Percentiles rank a stretch among this genome's conserved stretches.
Conservation (phyloP, 352 stramenopile species). For the Phytopythium montanum region DNA sequence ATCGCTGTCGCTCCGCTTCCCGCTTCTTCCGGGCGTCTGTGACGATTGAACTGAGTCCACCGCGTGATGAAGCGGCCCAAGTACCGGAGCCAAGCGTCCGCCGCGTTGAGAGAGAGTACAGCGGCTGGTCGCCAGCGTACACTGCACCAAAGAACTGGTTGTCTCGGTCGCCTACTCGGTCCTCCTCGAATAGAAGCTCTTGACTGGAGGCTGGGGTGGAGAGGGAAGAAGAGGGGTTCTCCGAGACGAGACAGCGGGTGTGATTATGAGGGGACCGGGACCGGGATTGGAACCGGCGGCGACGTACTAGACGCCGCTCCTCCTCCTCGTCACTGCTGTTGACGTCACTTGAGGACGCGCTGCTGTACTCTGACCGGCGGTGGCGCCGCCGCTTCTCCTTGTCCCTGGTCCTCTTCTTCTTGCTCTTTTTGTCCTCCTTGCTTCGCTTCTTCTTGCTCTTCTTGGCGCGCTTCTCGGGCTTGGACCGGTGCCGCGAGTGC, state of each 20-base stretch:
- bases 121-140: constrained; percentile 57
- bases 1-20: background rate
- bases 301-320: background rate
- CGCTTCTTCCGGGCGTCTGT: constrained; percentile 4
- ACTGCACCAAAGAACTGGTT: constrained; percentile 68
- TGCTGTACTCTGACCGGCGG: constrained; percentile 3
- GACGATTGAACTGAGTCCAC: constrained; percentile 9
- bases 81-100: constrained; percentile 38
- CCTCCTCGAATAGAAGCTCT: constrained; percentile 60
- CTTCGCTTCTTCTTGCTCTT: constrained; percentile 24
- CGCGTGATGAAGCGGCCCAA: constrained; percentile 26
- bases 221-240: background rate
- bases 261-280: no score
- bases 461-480: constrained; percentile 2
- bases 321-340: constrained; percentile 13
- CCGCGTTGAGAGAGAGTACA: constrained; percentile 56
- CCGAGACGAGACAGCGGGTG: no score
- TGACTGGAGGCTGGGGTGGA: background rate
- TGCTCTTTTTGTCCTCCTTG: constrained; percentile 18
- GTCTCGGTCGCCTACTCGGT: constrained; percentile 56
- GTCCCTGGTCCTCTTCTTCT: constrained; percentile 22
- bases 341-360: background rate
- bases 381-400: constrained; percentile 2
- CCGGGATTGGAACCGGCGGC: constrained; percentile 13
- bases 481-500: constrained; percentile 21